phyloP scores from a whole-genome alignment of 371 early-diverging fungal genomes.

The Dipsacomyces acuminosporus region DNA sequence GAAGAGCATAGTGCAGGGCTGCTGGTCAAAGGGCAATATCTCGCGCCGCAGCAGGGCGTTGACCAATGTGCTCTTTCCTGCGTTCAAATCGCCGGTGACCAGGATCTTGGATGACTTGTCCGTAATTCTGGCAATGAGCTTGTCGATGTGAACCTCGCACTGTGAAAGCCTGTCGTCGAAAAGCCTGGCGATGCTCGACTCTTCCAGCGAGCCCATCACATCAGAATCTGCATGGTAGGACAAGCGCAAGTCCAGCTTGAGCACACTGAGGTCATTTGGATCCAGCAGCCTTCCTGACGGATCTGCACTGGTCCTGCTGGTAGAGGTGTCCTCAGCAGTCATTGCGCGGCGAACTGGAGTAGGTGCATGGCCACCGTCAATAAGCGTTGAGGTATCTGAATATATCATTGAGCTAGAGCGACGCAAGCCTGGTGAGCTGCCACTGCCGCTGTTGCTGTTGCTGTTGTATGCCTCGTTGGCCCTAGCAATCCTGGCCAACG shows the following conservation, averaged over 20 bases:
- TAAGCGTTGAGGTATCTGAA: constrained; percentile 13
- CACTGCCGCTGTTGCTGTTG: background rate
- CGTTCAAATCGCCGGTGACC: constrained; percentile 96
- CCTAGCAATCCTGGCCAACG: constrained; percentile 40
- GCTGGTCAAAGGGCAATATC: constrained; percentile 90
- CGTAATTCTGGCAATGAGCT: constrained; percentile 71
- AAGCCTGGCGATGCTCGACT: constrained; percentile 64
- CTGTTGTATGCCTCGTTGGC: constrained; percentile 4
- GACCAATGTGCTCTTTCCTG: constrained; percentile 95
- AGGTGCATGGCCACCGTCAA: constrained; percentile 7
- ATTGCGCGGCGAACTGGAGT: constrained; percentile 17
- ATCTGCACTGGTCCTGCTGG: background rate
- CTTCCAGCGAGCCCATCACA: constrained; percentile 55
- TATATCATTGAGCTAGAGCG: constrained; percentile 22
- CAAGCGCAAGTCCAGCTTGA: constrained; percentile 64
- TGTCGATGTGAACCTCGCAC: constrained; percentile 70
- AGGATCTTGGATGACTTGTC: constrained; percentile 91
- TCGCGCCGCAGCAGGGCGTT: constrained; percentile 88
- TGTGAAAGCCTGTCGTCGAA: constrained; percentile 62
- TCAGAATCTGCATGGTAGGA: constrained; percentile 51
- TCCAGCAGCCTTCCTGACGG: constrained; percentile 19
- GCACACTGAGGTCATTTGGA: constrained; percentile 53
- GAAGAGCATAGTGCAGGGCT: constrained; percentile 92
- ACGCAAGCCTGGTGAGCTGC: constrained; percentile 5
- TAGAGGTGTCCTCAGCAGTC: constrained; percentile 19